A percentile compares a stretch with the other conserved stretches of the same genome.
These are phyloP conservation scores for Protomyces lactucae-debilis DNA, from an alignment of 1,139 yeast genomes.

Conservation along the genomic window DNA sequence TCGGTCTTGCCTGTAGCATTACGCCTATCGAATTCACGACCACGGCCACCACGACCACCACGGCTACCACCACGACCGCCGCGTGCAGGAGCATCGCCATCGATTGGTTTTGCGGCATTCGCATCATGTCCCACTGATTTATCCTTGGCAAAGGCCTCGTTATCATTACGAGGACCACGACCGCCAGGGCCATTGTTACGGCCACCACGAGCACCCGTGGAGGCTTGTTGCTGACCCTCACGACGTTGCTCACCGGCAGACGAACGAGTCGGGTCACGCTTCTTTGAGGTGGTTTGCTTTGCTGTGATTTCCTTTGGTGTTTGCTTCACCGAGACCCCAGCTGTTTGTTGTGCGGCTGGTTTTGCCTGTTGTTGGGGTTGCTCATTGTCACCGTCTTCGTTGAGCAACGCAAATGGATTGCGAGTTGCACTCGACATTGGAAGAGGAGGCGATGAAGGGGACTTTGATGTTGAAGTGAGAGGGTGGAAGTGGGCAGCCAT, in stretches of 20 bases:
- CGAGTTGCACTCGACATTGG: conserved; percentile 16
- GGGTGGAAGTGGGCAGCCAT: too few species aligned
- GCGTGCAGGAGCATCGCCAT: conserved; percentile 43
- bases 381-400: conserved; percentile 14
- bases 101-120: conserved; percentile 39
- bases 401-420: conserved; percentile 22
- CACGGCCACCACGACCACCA: conserved; percentile 30
- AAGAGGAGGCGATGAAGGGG: too few species aligned
- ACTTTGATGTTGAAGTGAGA: too few species aligned
- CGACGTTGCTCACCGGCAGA: conserved; percentile 27
- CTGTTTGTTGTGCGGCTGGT: background rate
- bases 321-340: background rate
- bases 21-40: conserved; percentile 45
- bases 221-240: background rate
- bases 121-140: conserved; percentile 24
- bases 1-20: conserved; percentile 46
- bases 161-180: conserved; percentile 53
- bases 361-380: background rate
- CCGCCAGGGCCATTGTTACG: conserved; percentile 51
- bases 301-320: conserved; percentile 74
- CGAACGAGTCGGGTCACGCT: conserved; percentile 67
- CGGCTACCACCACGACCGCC: conserved; percentile 46
- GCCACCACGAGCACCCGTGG: conserved; percentile 52
- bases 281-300: conserved; percentile 78
- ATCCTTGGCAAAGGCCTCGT: conserved; percentile 39